These are phyloP conservation scores for Herpetomonas samuelpessoai DNA, from an alignment of 208 protist genomes.

Conservation along the genomic window DNA sequence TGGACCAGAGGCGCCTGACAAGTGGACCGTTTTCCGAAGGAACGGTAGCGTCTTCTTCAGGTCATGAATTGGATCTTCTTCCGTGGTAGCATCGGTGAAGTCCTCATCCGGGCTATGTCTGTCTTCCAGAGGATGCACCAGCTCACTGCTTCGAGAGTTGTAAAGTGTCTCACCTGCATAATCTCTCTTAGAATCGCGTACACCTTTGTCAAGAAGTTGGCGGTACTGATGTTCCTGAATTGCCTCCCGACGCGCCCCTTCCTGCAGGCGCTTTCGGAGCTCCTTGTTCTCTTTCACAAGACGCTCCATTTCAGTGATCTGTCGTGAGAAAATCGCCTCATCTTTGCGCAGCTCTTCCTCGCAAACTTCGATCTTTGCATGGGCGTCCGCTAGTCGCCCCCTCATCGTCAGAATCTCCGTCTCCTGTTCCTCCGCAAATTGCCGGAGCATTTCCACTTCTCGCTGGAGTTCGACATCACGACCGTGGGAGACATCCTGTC, in stretches of 20 bases:
- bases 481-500: too few species aligned
- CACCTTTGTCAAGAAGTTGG: background rate
- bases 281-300: slow-evolving; percentile 49
- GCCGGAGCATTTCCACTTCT: background rate
- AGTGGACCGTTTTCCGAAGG: background rate
- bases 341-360: slow-evolving; percentile 73
- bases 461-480: too few species aligned
- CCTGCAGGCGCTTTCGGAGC: slow-evolving; percentile 21
- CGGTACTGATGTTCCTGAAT: background rate
- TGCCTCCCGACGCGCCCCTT: background rate
- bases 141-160: too few species aligned
- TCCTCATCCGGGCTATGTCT: background rate
- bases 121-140: too few species aligned
- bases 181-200: background rate
- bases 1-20: too few species aligned
- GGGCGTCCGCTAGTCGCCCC: slow-evolving; percentile 15
- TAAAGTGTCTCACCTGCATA: too few species aligned
- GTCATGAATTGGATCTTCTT: background rate
- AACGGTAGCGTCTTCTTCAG: slow-evolving; percentile 3
- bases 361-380: slow-evolving; percentile 47
- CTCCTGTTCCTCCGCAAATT: slow-evolving; percentile 10
- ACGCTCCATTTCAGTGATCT: slow-evolving; percentile 53
- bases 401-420: slow-evolving; percentile 20
- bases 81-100: background rate
- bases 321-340: slow-evolving; percentile 62